These are phyloP conservation scores for Talaromyces adpressus DNA, from an alignment of 495 filamentous ascomycete genomes.

Conservation along the genomic window DNA sequence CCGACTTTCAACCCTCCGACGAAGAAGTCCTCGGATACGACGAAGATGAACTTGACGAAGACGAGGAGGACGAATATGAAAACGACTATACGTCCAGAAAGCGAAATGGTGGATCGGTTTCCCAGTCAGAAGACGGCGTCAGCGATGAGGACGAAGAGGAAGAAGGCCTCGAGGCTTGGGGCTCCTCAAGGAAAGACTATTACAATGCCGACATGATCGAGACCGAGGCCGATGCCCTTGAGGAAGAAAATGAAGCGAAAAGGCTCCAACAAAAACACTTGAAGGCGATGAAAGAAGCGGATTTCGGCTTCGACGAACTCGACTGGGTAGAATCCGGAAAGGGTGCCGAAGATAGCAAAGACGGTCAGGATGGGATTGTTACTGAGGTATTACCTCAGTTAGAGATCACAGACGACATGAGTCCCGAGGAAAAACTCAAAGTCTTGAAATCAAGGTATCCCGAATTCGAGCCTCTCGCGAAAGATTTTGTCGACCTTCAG, in stretches of 20 bases:
- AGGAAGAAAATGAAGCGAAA: conserved; percentile 85
- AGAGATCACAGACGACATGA: conserved; percentile 74
- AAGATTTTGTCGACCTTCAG: conserved; percentile 72
- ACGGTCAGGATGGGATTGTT: conserved; percentile 48
- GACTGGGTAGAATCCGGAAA: conserved; percentile 62
- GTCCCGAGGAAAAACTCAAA: conserved; percentile 63
- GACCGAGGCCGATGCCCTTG: conserved; percentile 84
- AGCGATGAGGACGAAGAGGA: conserved; percentile 47
- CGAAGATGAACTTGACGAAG: conserved; percentile 41
- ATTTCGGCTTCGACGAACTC: conserved; percentile 85
- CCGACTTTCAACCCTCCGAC: conserved; percentile 64
- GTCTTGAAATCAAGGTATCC: conserved; percentile 77
- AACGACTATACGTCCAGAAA: conserved; percentile 22
- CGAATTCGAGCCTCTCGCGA: conserved; percentile 78
- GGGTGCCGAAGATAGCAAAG: conserved; percentile 21
- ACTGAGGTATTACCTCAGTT: conserved; percentile 78
- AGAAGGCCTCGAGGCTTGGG: conserved; percentile 75
- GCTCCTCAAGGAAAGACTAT: conserved; percentile 79
- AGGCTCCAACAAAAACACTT: conserved; percentile 85
- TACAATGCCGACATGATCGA: conserved; percentile 87
- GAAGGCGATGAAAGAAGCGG: conserved; percentile 74
- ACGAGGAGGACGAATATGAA: conserved; percentile 34
- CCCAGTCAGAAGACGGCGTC: conserved; percentile 8
- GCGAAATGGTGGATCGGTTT: conserved; percentile 16
- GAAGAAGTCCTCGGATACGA: conserved; percentile 77